phyloP scores from a whole-genome alignment of 2,329 filamentous ascomycete species.

The Rhinocladiella mackenziei region DNA sequence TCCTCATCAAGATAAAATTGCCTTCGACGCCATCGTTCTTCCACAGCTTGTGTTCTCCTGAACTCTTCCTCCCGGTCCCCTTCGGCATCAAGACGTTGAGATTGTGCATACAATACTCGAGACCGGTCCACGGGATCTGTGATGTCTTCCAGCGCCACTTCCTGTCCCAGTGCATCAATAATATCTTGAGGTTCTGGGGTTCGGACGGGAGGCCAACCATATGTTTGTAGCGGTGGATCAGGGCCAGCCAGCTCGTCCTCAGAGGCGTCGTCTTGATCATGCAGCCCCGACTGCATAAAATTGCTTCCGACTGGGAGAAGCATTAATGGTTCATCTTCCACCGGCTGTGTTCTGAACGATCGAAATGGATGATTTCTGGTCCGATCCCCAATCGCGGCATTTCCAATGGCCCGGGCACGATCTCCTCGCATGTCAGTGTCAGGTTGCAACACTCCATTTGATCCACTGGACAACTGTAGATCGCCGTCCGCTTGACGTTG shows the following conservation, averaged over 20 bases:
- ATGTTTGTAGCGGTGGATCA: conserved; percentile 24
- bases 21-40: conserved; percentile 70
- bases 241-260: conserved; percentile 19
- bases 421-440: conserved; percentile 59
- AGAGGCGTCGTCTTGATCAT: conserved; percentile 16
- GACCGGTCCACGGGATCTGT: conserved; percentile 42
- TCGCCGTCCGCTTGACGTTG: conserved; percentile 60
- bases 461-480: conserved; percentile 53
- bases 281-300: conserved; percentile 13
- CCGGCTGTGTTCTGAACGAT: conserved; percentile 17
- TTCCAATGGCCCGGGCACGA: conserved; percentile 58
- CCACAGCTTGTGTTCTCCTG: conserved; percentile 45
- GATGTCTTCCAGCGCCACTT: conserved; percentile 41
- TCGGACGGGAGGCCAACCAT: conserved; percentile 19
- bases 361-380: conserved; percentile 18
- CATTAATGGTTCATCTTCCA: conserved; percentile 24
- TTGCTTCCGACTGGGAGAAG: conserved; percentile 13
- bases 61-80: conserved; percentile 37
- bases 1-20: conserved; percentile 83
- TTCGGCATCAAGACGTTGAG: conserved; percentile 39
- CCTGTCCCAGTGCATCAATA: conserved; percentile 40
- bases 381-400: conserved; percentile 34
- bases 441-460: conserved; percentile 55
- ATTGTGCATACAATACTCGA: conserved; percentile 38
- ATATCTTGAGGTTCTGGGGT: conserved; percentile 35